Conservation (phyloP, 805 yeast genomes). For the Candida bentonensis region DNA sequence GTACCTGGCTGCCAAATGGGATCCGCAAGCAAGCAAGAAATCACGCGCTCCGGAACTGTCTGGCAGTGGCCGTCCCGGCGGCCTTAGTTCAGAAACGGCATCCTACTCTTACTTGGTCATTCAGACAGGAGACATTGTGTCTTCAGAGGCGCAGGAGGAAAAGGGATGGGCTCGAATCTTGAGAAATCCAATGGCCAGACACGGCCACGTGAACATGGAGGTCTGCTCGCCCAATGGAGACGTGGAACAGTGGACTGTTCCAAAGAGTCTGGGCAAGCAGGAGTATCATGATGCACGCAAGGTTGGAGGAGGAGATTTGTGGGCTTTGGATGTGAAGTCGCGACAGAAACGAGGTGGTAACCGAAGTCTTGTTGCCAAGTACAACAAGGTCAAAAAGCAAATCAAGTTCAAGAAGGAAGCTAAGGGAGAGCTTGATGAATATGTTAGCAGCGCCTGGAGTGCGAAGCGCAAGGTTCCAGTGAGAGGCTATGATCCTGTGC, state of each 20-base stretch:
- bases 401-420: constrained; percentile 2
- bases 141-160: constrained; percentile 16
- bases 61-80: constrained; percentile 71
- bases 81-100: constrained; percentile 57
- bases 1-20: constrained; percentile 61
- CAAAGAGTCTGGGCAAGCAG: constrained; percentile 61
- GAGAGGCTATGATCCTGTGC: constrained; percentile 11
- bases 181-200: constrained; percentile 56
- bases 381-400: not conserved
- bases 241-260: constrained; percentile 76
- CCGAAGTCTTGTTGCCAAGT: not conserved
- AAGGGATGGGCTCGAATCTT: constrained; percentile 55
- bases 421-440: not conserved
- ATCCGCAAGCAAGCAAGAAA: constrained; percentile 28
- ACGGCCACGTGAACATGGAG: constrained; percentile 69
- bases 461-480: not conserved
- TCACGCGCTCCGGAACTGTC: constrained; percentile 22
- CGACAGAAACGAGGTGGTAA: constrained; percentile 22
- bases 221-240: constrained; percentile 70
- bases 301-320: constrained; percentile 67
- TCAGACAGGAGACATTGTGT: constrained; percentile 20
- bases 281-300: constrained; percentile 86
- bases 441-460: constrained; percentile 1
- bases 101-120: constrained; percentile 62
- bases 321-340: constrained; percentile 63